Conservation (phyloP, 345 rosid species). For the Acer campestre region DNA sequence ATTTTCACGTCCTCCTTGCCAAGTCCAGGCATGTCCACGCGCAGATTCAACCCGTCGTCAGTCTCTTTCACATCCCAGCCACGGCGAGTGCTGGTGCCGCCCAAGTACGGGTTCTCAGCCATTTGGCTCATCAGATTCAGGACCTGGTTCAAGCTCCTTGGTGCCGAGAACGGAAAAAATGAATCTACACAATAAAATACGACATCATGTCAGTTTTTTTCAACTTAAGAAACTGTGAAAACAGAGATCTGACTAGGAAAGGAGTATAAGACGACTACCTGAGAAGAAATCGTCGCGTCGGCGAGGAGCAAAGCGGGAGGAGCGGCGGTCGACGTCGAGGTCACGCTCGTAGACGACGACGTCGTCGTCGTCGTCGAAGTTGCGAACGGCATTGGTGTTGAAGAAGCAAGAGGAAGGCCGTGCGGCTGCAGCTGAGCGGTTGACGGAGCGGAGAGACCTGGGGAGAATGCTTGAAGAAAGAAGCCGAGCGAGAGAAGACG, state of each 20-base stretch:
- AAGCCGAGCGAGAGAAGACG: constrained; percentile 45
- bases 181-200: constrained; percentile 29
- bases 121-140: constrained; percentile 67
- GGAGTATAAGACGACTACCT: constrained; percentile 34
- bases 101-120: constrained; percentile 49
- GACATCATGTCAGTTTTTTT: not conserved
- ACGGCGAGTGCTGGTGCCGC: constrained; percentile 31
- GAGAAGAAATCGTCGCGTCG: constrained; percentile 44
- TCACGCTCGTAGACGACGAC: constrained; percentile 1
- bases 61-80: constrained; percentile 44
- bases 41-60: constrained; percentile 34
- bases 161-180: constrained; percentile 63
- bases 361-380: constrained; percentile 22
- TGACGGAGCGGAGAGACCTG: constrained; percentile 2
- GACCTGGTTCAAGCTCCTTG: constrained; percentile 62
- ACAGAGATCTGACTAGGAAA: not conserved
- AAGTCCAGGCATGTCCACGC: constrained; percentile 63
- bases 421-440: constrained; percentile 19
- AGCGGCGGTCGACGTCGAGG: constrained; percentile 24
- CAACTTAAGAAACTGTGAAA: too few species aligned
- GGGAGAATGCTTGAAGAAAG: constrained; percentile 29
- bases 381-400: constrained; percentile 41
- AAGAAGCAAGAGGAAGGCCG: constrained; percentile 35
- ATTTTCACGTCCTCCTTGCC: constrained; percentile 57
- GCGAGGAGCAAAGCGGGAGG: constrained; percentile 36